Base-by-base conservation (phyloP, 176 grass and related monocot genomes). In the Ensete ventricosum region DNA sequence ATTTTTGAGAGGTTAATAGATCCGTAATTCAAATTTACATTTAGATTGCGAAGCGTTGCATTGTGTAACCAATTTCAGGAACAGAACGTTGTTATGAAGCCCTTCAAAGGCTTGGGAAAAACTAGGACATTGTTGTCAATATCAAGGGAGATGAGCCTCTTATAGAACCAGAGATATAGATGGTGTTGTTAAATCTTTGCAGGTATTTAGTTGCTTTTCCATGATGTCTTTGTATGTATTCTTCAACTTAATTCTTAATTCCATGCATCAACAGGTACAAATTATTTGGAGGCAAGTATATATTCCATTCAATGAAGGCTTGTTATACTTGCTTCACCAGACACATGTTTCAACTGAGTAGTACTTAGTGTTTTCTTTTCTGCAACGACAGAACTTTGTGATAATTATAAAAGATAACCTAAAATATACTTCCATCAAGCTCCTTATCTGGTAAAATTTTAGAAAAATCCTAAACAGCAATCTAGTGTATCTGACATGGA, bases 151-250 rank as follows among this genome's bases (percentile, higher is more conserved):
- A 97, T 14, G 90, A 90, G 71, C 93, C 93, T 55, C 87, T 97
- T 77, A 93, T 93, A 60, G 88, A 97, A 83, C 85, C 90, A 13
- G 90, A 97, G 84, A 97, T 97, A 85, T 97, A 85, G 85, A 97
- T 85, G 90, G 90, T 43, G 87, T 97, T 14, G 93, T 92, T 80
- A 89, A 87, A 87, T 87, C 88, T 80, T 73, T 97, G 63, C 93
- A 97, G 90, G 90, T 92, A 9, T 71, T 74, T 74, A 43, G 13
- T 75, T 82, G 55, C 62, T 76, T 75, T 82, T 85, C 11, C 9
- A 85, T 79, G 67, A 70, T 12, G 21, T 67, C 9, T 77, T 57
- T 81, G 71, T 13, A 27, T 81, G 63, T 26, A 65, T n/a, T 11
- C 66, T 29, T 71, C 20, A 9, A 14, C 48, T 1, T 43, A 20